phyloP scores from a whole-genome alignment of 1,284 basidiomycete genomes.

The Marasmius fiardii region DNA sequence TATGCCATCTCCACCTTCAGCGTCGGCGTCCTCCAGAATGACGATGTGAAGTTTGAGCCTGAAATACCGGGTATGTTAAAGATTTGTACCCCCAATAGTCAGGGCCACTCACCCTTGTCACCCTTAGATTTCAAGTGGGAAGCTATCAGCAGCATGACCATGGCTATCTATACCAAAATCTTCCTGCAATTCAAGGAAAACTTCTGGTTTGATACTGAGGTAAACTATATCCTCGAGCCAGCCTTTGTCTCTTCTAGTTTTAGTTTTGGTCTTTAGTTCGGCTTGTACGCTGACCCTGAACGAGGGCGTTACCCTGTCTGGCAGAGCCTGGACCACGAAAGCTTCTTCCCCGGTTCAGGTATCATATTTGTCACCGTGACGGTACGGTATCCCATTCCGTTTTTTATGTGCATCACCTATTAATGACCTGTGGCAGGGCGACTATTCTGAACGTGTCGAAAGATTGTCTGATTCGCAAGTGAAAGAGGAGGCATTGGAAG shows the following conservation, averaged over 20 bases:
- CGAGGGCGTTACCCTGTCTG: constrained; percentile 68
- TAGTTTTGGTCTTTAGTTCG: constrained; percentile 38
- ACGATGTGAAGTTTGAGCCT: constrained; percentile 56
- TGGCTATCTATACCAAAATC: constrained; percentile 73
- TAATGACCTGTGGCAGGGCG: constrained; percentile 36
- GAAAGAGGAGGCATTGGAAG: constrained; percentile 48
- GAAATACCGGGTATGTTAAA: constrained; percentile 37
- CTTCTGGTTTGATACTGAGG: constrained; percentile 71
- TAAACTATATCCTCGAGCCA: constrained; percentile 20
- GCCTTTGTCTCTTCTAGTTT: not conserved
- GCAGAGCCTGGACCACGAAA: constrained; percentile 62
- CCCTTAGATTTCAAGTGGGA: constrained; percentile 54
- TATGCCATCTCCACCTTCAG: constrained; percentile 65
- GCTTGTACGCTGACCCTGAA: constrained; percentile 58
- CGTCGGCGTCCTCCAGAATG: constrained; percentile 58
- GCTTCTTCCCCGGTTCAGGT: constrained; percentile 59
- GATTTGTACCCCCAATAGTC: constrained; percentile 1
- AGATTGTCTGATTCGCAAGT: constrained; percentile 44
- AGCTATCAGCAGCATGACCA: constrained; percentile 62
- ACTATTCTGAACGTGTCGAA: constrained; percentile 57
- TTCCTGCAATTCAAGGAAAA: constrained; percentile 62
- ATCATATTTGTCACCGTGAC: constrained; percentile 61
- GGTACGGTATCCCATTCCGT: not conserved
- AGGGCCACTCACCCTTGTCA: not conserved
- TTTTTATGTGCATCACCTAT: not conserved